phyloP scores from a whole-genome alignment of 129 eudicot species.

The Ambrosia trifida region DNA sequence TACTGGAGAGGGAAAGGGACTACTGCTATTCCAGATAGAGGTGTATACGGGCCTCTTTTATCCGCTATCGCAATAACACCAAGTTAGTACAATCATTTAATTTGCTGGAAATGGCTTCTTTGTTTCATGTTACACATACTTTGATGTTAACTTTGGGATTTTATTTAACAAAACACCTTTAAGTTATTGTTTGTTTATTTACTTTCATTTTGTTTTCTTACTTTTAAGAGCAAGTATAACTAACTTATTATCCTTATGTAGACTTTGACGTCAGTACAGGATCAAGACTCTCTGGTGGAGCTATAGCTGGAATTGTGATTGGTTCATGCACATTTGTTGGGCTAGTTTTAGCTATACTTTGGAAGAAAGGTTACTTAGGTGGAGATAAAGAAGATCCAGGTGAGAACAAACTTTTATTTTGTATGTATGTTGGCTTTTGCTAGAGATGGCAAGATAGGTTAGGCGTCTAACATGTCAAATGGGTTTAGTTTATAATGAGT shows the following conservation, averaged over 20 bases:
- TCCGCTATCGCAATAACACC: constrained; percentile 85
- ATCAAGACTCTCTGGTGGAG: constrained; percentile 55
- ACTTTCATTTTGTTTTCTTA: too few relatives aligned
- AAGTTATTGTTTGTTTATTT: background rate
- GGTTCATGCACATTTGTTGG: constrained; percentile 44
- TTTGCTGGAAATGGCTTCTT: background rate
- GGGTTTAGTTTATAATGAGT: background rate
- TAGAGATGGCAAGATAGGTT: background rate
- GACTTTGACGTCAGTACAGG: constrained; percentile 58
- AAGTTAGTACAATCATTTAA: constrained; percentile 46
- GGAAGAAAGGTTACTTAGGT: constrained; percentile 59
- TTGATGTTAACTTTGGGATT: background rate
- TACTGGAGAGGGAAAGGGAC: constrained; percentile 71
- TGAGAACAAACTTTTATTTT: constrained; percentile 22
- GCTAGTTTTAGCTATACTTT: constrained; percentile 42
- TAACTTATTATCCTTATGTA: constrained; percentile 28
- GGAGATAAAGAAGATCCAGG: constrained; percentile 57
- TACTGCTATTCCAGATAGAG: constrained; percentile 60
- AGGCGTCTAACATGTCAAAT: background rate
- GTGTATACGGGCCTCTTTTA: constrained; percentile 82
- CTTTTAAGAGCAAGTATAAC: constrained; percentile 28
- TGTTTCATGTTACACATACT: background rate
- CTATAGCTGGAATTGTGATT: constrained; percentile 62
- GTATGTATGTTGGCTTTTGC: background rate
- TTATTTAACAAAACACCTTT: too few relatives aligned